Evolutionary conservation across 768 basidiomycete genomes (phyloP).

Genomic region (Agaricus sinodeliciosus): DNA sequence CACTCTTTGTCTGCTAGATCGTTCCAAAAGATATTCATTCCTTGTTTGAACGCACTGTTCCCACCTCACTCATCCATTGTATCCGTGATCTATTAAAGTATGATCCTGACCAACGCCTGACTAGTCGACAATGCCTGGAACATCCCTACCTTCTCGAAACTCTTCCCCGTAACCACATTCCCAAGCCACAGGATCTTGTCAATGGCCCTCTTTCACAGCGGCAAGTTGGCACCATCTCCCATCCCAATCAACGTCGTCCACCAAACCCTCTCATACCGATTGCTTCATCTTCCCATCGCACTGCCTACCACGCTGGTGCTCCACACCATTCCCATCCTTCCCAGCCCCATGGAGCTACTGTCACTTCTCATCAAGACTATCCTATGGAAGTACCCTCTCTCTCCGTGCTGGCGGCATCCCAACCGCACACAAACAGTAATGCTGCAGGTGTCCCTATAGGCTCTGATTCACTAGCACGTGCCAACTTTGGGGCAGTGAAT

Average conservation of each 20-base stretch:
- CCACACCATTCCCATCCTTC: conserved; percentile 14
- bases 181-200: conserved; percentile 31
- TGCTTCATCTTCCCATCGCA: conserved; percentile 24
- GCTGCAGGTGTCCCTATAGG: conserved; percentile 47
- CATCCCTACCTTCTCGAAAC: conserved; percentile 89
- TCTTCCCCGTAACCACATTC: conserved; percentile 56
- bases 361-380: conserved; percentile 34
- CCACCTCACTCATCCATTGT: conserved; percentile 80
- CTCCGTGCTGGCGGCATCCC: conserved; percentile 18
- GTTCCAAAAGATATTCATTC: conserved; percentile 60
- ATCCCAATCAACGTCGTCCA: conserved; percentile 26
- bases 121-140: conserved; percentile 79
- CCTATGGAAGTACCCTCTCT: conserved; percentile 56
- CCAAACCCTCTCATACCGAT: conserved; percentile 34
- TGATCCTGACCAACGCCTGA: conserved; percentile 83
- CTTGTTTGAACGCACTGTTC: conserved; percentile 75
- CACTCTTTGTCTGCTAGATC: conserved; percentile 33
- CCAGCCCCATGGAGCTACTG: conserved; percentile 19
- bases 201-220: conserved; percentile 27
- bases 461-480: conserved; percentile 43
- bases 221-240: background rate
- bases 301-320: conserved; percentile 37
- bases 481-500: conserved; percentile 29
- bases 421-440: conserved; percentile 37
- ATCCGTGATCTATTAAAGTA: conserved; percentile 90